Percentiles rank a stretch among this genome's conserved stretches.
These are phyloP conservation scores for Diaporthe australafricana DNA, from an alignment of 2,329 filamentous ascomycete species.

Conservation along the genomic window DNA sequence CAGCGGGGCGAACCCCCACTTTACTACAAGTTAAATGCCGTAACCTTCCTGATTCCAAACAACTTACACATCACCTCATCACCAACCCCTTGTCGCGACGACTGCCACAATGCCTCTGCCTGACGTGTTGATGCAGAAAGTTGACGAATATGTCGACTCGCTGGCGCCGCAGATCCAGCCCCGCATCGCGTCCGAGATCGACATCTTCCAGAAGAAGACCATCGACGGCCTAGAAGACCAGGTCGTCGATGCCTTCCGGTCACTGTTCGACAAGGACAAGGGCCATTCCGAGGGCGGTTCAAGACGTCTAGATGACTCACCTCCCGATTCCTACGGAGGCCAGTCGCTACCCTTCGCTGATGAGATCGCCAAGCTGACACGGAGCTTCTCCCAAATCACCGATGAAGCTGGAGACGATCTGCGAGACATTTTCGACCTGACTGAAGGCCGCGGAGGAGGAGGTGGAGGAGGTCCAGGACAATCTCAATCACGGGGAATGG, in stretches of 20 bases:
- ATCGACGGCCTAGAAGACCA: conserved; percentile 59
- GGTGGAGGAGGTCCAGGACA: conserved; percentile 25
- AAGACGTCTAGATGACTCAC: conserved; percentile 46
- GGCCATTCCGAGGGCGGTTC: conserved; percentile 37
- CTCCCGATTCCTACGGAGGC: conserved; percentile 55
- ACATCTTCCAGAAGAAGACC: conserved; percentile 56
- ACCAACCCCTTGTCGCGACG: not conserved
- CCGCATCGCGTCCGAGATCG: conserved; percentile 57
- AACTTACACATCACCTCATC: not conserved
- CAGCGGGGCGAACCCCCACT: not conserved
- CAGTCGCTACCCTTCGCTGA: conserved; percentile 58
- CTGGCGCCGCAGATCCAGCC: conserved; percentile 59
- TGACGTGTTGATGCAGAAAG: not conserved
- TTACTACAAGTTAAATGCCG: not conserved
- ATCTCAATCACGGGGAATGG: conserved; percentile 44
- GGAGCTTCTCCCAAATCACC: conserved; percentile 53
- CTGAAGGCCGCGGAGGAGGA: conserved; percentile 47
- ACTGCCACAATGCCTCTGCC: not conserved
- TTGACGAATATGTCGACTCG: conserved; percentile 60
- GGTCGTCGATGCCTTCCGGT: conserved; percentile 57
- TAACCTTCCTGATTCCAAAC: not conserved
- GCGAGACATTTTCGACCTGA: conserved; percentile 57
- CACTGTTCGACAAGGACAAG: conserved; percentile 54
- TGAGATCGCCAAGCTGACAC: conserved; percentile 55
- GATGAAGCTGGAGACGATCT: conserved; percentile 56